Evolutionary conservation across 345 rosid genomes (phyloP).

Genomic region (Sisymbrium irio): DNA sequence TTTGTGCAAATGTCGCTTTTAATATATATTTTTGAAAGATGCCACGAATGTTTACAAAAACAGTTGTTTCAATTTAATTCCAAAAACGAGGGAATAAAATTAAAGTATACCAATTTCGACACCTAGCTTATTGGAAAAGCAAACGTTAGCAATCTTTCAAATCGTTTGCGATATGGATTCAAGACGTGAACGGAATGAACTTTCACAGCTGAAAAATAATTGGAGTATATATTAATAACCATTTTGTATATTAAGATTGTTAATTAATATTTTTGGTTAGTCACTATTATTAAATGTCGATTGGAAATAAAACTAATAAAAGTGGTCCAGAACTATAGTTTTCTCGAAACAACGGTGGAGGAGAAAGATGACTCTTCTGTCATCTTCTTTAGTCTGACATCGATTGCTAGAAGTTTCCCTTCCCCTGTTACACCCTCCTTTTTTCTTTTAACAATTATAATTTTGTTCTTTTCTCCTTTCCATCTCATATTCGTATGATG

Average conservation of each 20-base stretch:
- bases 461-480: neutral
- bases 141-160: neutral
- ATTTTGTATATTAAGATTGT: neutral
- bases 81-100: neutral
- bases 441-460: neutral
- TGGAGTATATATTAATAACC: neutral
- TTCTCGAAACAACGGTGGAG: slow-evolving; percentile 12
- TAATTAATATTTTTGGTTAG: neutral
- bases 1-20: too few relatives aligned
- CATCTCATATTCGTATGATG: neutral
- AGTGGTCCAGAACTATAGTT: slow-evolving; percentile 24
- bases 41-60: too few relatives aligned
- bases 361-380: slow-evolving; percentile 15
- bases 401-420: neutral
- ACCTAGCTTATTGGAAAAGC: neutral
- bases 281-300: neutral
- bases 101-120: neutral
- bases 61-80: too few relatives aligned
- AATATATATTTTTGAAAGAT: too few relatives aligned
- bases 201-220: neutral
- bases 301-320: slow-evolving; percentile 6
- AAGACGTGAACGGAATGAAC: slow-evolving; percentile 20
- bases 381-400: slow-evolving; percentile 1
- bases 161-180: neutral
- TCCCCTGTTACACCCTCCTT: neutral